phyloP scores from a whole-genome alignment of 2,329 filamentous ascomycete species.

The Aspergillus floridensis region DNA sequence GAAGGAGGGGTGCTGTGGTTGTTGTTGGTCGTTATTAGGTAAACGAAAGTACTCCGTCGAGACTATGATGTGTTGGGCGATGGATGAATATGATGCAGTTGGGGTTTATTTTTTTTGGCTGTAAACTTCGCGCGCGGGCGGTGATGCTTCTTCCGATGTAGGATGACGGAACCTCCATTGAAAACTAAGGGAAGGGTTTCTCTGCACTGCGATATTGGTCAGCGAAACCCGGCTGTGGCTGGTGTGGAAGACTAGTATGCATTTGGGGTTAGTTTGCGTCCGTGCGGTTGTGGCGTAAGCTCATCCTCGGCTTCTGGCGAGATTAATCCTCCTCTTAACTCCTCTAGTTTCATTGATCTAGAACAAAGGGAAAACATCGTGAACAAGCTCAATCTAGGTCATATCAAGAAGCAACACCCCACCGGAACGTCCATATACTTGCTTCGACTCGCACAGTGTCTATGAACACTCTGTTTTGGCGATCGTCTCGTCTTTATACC shows the following conservation, averaged over 20 bases:
- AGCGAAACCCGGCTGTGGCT: slow-evolving; percentile 2
- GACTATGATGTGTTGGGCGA: too few relatives aligned
- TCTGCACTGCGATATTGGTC: not conserved
- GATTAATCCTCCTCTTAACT: not conserved
- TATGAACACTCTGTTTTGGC: slow-evolving; percentile 26
- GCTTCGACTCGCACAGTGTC: not conserved
- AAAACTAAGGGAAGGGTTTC: too few relatives aligned
- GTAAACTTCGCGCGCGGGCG: not conserved
- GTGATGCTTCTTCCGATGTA: slow-evolving; percentile 3
- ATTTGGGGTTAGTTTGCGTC: not conserved
- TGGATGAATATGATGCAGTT: too few relatives aligned
- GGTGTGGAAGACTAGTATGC: not conserved
- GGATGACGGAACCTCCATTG: slow-evolving; percentile 7
- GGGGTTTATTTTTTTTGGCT: not conserved
- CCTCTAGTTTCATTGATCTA: not conserved
- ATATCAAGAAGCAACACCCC: not conserved
- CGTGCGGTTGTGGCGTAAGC: slow-evolving; percentile 22
- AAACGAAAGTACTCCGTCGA: not conserved
- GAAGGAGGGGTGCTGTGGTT: too few relatives aligned
- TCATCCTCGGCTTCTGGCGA: slow-evolving; percentile 9
- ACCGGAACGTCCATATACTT: not conserved
- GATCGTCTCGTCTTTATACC: slow-evolving; percentile 23
- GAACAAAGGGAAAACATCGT: not conserved
- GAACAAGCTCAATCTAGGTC: not conserved
- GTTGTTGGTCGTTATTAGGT: not conserved